Conservation (phyloP, 2,329 filamentous ascomycete species). For the Neobulgaria alba region DNA sequence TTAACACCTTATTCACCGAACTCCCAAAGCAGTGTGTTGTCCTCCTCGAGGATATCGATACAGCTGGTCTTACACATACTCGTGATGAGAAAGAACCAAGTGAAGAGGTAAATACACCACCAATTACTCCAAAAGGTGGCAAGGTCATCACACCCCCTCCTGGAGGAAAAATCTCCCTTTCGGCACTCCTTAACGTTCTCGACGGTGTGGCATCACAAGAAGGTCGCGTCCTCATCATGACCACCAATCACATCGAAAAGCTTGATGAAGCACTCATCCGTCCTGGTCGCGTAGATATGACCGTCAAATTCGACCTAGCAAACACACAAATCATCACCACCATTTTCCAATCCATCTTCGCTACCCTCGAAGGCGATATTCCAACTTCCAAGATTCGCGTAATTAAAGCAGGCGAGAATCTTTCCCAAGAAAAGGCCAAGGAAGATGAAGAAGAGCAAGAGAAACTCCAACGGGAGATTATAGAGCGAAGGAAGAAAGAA, state of each 20-base stretch:
- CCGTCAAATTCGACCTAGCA: slow-evolving; percentile 41
- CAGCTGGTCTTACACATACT: slow-evolving; percentile 55
- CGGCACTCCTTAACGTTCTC: slow-evolving; percentile 58
- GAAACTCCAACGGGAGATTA: neutral
- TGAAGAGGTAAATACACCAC: slow-evolving; percentile 9
- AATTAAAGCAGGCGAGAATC: slow-evolving; percentile 1
- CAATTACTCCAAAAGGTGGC: slow-evolving; percentile 15
- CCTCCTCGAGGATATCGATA: slow-evolving; percentile 69
- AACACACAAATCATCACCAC: slow-evolving; percentile 21
- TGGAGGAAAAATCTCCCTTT: slow-evolving; percentile 41
- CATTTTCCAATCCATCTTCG: slow-evolving; percentile 28
- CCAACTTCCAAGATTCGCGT: slow-evolving; percentile 1
- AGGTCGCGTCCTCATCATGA: slow-evolving; percentile 63
- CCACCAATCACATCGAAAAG: slow-evolving; percentile 55
- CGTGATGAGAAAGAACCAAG: slow-evolving; percentile 17
- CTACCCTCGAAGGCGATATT: slow-evolving; percentile 30
- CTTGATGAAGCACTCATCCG: slow-evolving; percentile 53
- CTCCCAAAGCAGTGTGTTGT: slow-evolving; percentile 65
- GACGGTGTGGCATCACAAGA: slow-evolving; percentile 61
- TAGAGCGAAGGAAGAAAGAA: neutral
- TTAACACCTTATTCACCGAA: slow-evolving; percentile 54
- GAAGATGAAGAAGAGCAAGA: slow-evolving; percentile 6
- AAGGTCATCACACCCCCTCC: slow-evolving; percentile 3
- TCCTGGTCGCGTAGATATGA: slow-evolving; percentile 54
- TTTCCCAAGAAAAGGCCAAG: neutral